Evolutionary conservation across 2,329 filamentous ascomycete genomes (phyloP), one percentile per base, ranked within the genome.

Genomic region (Aspergillus chevalieri): DNA sequence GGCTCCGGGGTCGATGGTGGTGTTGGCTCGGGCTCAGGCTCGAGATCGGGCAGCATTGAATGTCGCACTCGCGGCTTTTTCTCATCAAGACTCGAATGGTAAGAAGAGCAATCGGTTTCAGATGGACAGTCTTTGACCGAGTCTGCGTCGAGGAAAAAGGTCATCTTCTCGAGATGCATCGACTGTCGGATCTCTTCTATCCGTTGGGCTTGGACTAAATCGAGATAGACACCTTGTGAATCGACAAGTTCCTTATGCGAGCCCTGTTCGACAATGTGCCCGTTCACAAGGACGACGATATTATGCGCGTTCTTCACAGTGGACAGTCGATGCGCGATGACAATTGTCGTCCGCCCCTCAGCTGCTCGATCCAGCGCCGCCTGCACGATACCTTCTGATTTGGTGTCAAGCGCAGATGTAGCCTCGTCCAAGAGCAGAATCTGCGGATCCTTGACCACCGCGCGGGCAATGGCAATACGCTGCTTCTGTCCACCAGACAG

Each of bases 401-500:
- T 92, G 19, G 92, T 95, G 64, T 98, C 93, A 0, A 98, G 78
- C 3, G 90, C 90, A 34, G 87, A 93, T 0, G 93, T 98, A 5
- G 93, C 93, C 69, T 98, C 93, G 57, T 98, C 93, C 3, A 98
- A 83, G 0, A 98, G 79, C 1, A 98, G 78, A 62, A 98, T 84
- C 73, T 91, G 94, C 0, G 92, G 92, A 59, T 96, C 87, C n/a
- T 87, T 92, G 26, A 96, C 89, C 49, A 96, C 82, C 36, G 91
- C 91, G 62, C 90, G 80, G 6, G 92, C 90, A 68, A 97, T 96
- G 10, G 92, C 91, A 63, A 97, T 94, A 59, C 93, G 88, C 71
- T 97, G 93, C 69, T 96, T 95, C 71, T 98, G 93, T 34, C 93
- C 93, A 66, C 93, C 93, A 49, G 89, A 95, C 6, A 98, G 78